Conservation (phyloP, 2,329 filamentous ascomycete genomes). For the Lecanosticta acicola region DNA sequence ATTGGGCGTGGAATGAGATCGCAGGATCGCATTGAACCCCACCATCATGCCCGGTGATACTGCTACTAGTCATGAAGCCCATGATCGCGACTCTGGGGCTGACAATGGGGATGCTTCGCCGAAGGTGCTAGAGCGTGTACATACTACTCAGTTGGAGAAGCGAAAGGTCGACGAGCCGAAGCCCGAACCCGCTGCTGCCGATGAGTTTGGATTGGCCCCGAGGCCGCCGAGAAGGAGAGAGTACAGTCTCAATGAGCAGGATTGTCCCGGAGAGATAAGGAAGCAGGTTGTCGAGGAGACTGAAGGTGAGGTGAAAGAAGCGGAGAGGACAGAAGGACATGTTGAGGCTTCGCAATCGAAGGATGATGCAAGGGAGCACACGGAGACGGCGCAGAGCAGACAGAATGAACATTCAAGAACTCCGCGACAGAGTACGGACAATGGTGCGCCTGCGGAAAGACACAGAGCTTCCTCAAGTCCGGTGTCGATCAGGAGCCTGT, state of each 20-base stretch:
- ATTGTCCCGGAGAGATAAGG: slow-evolving; percentile 20
- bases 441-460: slow-evolving; percentile 1
- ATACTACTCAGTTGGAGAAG: slow-evolving; percentile 12
- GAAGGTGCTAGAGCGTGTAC: slow-evolving; percentile 11
- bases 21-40: too few species aligned
- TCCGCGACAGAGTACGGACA: slow-evolving; percentile 7
- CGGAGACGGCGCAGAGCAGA: slow-evolving; percentile 1
- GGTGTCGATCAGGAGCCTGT: slow-evolving; percentile 1
- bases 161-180: slow-evolving; percentile 19
- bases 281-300: slow-evolving; percentile 18
- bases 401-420: slow-evolving; percentile 6
- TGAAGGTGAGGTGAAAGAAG: slow-evolving; percentile 15
- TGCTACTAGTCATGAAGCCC: background rate
- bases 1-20: slow-evolving; percentile 1
- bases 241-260: slow-evolving; percentile 23
- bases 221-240: slow-evolving; percentile 27
- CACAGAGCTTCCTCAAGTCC: slow-evolving; percentile 4
- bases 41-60: background rate
- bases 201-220: slow-evolving; percentile 37
- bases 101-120: background rate
- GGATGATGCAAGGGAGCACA: slow-evolving; percentile 1
- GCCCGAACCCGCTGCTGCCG: slow-evolving; percentile 26
- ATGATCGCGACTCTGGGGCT: background rate
- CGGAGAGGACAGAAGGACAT: slow-evolving; percentile 4
- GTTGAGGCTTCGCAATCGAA: slow-evolving; percentile 1